A percentile compares a stretch with the other conserved stretches of the same genome.
These are phyloP conservation scores for Dovyalis caffra DNA, from an alignment of 345 rosid genomes.

Conservation along the genomic window DNA sequence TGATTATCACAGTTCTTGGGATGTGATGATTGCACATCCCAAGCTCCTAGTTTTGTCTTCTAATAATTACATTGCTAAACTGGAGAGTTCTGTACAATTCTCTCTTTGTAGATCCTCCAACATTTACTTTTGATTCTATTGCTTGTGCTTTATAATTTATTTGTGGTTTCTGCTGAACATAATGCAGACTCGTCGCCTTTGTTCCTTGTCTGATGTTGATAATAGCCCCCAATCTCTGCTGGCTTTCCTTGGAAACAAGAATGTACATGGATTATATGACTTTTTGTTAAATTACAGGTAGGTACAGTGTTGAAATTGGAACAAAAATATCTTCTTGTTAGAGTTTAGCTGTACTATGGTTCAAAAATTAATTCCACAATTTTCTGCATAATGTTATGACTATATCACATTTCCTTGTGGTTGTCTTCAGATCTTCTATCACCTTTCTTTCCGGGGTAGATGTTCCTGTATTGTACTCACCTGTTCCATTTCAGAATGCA, in stretches of 20 bases:
- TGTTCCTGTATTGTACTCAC: slow-evolving; percentile 78
- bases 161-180: slow-evolving; percentile 25
- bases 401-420: slow-evolving; percentile 19
- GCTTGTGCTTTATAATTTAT: slow-evolving; percentile 2
- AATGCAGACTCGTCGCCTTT: slow-evolving; percentile 60
- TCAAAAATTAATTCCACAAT: background rate
- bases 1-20: background rate
- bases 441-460: slow-evolving; percentile 63
- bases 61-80: background rate
- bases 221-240: slow-evolving; percentile 82
- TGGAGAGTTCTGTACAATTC: background rate
- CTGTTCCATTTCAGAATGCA: slow-evolving; percentile 74
- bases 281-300: slow-evolving; percentile 87
- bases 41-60: background rate
- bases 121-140: background rate
- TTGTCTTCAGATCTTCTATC: slow-evolving; percentile 59
- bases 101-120: background rate
- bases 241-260: slow-evolving; percentile 60
- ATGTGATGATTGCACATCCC: background rate
- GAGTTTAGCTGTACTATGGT: background rate
- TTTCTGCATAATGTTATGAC: background rate
- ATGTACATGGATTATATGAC: slow-evolving; percentile 77
- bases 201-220: slow-evolving; percentile 64
- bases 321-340: background rate
- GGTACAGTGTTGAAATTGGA: background rate